phyloP scores from a whole-genome alignment of 1,284 basidiomycete species.

The Testicularia cyperi region DNA sequence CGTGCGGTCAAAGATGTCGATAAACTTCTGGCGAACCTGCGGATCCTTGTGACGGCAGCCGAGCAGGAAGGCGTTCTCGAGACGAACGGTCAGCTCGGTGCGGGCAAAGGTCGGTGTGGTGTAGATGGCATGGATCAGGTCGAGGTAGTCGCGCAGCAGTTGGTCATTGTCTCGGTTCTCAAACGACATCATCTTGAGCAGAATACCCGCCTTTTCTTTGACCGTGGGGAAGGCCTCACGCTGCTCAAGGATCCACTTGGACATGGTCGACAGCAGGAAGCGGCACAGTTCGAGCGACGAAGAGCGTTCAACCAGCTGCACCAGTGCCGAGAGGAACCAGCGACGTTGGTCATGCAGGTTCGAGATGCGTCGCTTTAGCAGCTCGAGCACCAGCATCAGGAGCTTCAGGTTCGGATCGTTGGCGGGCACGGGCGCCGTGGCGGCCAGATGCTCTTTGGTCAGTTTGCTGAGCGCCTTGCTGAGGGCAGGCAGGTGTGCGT shows the following conservation, averaged over 20 bases:
- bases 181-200: slow-evolving; percentile 87
- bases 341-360: slow-evolving; percentile 65
- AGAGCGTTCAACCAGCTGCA: slow-evolving; percentile 88
- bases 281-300: slow-evolving; percentile 77
- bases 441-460: slow-evolving; percentile 81
- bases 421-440: slow-evolving; percentile 50
- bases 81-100: slow-evolving; percentile 87
- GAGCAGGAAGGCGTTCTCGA: slow-evolving; percentile 90
- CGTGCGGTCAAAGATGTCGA: slow-evolving; percentile 86
- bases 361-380: slow-evolving; percentile 64
- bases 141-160: slow-evolving; percentile 81
- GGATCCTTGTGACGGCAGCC: slow-evolving; percentile 85
- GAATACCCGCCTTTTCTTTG: slow-evolving; percentile 89
- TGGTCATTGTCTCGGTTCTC: slow-evolving; percentile 72
- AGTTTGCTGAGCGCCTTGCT: slow-evolving; percentile 84
- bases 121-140: slow-evolving; percentile 92
- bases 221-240: slow-evolving; percentile 69
- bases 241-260: slow-evolving; percentile 79
- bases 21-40: slow-evolving; percentile 77
- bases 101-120: slow-evolving; percentile 79
- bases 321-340: slow-evolving; percentile 74
- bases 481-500: slow-evolving; percentile 74
- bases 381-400: slow-evolving; percentile 64
- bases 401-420: slow-evolving; percentile 60
- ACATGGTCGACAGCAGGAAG: slow-evolving; percentile 82